These are phyloP conservation scores for Ogataea zsoltii DNA, from an alignment of 805 yeast genomes.

Conservation along the genomic window DNA sequence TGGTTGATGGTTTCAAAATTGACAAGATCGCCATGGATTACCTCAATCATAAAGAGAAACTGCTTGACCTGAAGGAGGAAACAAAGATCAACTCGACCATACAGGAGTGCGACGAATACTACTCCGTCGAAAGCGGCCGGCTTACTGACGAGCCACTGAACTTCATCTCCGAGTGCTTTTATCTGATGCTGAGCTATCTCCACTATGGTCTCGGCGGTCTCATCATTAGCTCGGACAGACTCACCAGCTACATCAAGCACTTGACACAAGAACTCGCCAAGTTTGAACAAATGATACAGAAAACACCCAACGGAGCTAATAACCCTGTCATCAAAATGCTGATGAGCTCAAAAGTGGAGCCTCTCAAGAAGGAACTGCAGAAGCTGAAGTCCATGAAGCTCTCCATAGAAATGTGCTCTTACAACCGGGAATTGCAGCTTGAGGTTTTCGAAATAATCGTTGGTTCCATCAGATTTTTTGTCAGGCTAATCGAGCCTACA, in stretches of 20 bases:
- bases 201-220: slow-evolving; percentile 91
- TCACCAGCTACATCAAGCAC: slow-evolving; percentile 50
- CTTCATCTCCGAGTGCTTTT: slow-evolving; percentile 92
- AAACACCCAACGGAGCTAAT: slow-evolving; percentile 12
- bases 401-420: slow-evolving; percentile 63
- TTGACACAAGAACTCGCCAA: slow-evolving; percentile 54
- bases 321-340: slow-evolving; percentile 34
- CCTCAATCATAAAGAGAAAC: slow-evolving; percentile 49
- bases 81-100: slow-evolving; percentile 79
- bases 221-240: slow-evolving; percentile 53
- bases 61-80: slow-evolving; percentile 74
- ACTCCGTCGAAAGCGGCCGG: slow-evolving; percentile 38
- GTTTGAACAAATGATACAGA: slow-evolving; percentile 41
- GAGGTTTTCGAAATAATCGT: slow-evolving; percentile 75
- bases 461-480: slow-evolving; percentile 72
- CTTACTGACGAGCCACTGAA: slow-evolving; percentile 45
- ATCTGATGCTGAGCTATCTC: slow-evolving; percentile 69
- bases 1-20: slow-evolving; percentile 62
- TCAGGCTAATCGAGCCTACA: slow-evolving; percentile 69
- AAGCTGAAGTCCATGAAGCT: slow-evolving; percentile 47
- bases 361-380: slow-evolving; percentile 36
- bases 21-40: slow-evolving; percentile 77
- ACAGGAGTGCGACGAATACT: slow-evolving; percentile 64
- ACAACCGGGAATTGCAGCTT: slow-evolving; percentile 54
- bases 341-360: slow-evolving; percentile 28